Evolutionary conservation across 1,284 basidiomycete species (phyloP).

Genomic region (Paramarasmius palmivorus): DNA sequence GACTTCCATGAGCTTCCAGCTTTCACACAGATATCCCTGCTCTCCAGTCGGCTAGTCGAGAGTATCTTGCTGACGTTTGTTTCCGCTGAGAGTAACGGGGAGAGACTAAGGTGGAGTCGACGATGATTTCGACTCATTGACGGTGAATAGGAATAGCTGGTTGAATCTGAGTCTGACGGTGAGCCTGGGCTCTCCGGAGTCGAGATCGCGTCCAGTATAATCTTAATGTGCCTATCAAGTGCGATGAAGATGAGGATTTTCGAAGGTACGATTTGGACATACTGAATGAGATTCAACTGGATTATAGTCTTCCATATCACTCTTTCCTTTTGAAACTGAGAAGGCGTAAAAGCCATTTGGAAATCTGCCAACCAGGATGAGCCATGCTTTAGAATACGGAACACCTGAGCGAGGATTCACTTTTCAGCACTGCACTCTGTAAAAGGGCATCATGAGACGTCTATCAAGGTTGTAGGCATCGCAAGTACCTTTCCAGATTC

Average conservation of each 20-base stretch:
- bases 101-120: constrained; percentile 51
- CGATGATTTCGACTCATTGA: constrained; percentile 32
- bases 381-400: no score
- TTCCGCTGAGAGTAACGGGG: constrained; percentile 63
- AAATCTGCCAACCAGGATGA: constrained; percentile 56
- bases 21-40: constrained; percentile 49
- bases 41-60: neutral
- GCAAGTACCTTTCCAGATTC: constrained; percentile 60
- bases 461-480: neutral
- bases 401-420: constrained; percentile 31
- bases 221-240: constrained; percentile 48
- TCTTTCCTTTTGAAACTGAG: constrained; percentile 57
- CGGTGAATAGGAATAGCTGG: constrained; percentile 25
- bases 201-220: constrained; percentile 42
- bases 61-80: constrained; percentile 47
- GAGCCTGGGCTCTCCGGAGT: constrained; percentile 7
- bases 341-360: constrained; percentile 63
- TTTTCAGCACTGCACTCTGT: constrained; percentile 65
- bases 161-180: constrained; percentile 12
- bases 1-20: constrained; percentile 62
- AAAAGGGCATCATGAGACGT: constrained; percentile 8
- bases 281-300: constrained; percentile 70
- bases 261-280: no score
- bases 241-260: no score
- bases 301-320: constrained; percentile 63